These are phyloP conservation scores for Odonthalia washingtoniensis DNA, from an alignment of 31 red algal genomes.

Conservation along the genomic window DNA sequence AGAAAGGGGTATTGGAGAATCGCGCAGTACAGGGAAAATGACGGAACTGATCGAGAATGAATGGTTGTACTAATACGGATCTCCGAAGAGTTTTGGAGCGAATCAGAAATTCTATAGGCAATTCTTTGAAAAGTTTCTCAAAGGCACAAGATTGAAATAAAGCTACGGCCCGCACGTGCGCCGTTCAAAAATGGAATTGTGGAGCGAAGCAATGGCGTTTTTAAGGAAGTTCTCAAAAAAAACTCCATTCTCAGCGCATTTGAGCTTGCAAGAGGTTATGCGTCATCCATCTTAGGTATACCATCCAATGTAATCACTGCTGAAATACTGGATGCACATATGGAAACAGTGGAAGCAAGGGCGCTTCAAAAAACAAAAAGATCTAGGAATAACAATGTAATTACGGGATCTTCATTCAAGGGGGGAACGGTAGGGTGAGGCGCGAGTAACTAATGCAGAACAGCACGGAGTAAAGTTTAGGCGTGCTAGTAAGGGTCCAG, in stretches of 20 bases:
- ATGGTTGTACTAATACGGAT: constrained; percentile 24
- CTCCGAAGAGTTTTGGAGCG: constrained; percentile 27
- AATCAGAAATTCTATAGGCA: constrained; percentile 14
- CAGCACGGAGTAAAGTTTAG: constrained; percentile 2
- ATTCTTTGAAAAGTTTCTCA: constrained; percentile 2
- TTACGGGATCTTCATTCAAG: neutral
- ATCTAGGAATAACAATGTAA: neutral
- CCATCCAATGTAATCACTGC: neutral
- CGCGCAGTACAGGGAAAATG: neutral
- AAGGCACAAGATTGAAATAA: neutral
- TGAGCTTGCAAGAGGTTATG: constrained; percentile 19
- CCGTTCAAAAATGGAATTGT: constrained; percentile 9
- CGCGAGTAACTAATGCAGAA: neutral
- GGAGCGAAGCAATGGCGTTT: constrained; percentile 5
- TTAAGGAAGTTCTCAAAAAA: neutral
- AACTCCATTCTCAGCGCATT: neutral
- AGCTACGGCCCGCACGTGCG: neutral
- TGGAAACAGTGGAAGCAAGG: neutral
- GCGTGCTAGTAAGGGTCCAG: neutral
- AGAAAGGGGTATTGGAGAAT: neutral
- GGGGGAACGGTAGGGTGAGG: constrained; percentile 4
- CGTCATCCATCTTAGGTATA: constrained; percentile 4
- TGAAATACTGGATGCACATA: constrained; percentile 26
- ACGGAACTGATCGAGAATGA: neutral
- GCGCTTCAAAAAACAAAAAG: constrained; percentile 12